phyloP scores from a whole-genome alignment of 225 moss, liverwort and hornwort genomes.

The Anthoceros angustus region DNA sequence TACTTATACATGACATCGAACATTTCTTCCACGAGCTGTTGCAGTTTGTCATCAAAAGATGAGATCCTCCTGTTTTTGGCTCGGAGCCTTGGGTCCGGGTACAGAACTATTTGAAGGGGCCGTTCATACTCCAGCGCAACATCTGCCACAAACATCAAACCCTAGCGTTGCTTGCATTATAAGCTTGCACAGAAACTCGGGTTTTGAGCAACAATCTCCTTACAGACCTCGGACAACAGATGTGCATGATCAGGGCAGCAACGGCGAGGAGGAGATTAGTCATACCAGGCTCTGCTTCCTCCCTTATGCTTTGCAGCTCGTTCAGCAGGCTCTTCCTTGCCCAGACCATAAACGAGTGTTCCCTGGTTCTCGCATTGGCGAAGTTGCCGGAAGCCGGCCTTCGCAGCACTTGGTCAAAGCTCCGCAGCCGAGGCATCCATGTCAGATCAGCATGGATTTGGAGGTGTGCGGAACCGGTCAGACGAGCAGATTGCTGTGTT shows the following conservation, averaged over 20 bases:
- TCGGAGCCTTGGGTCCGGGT: slow-evolving; percentile 71
- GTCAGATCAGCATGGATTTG: not conserved
- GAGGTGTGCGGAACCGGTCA: not conserved
- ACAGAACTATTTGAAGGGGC: slow-evolving; percentile 54
- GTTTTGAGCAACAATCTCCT: not conserved
- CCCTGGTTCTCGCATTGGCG: not conserved
- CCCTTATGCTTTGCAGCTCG: slow-evolving; percentile 2
- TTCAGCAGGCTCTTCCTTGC: not conserved
- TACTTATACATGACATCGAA: slow-evolving; percentile 86
- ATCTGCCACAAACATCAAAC: slow-evolving; percentile 18
- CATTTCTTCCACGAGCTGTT: slow-evolving; percentile 74
- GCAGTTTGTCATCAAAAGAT: slow-evolving; percentile 59
- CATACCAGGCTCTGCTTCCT: slow-evolving; percentile 3
- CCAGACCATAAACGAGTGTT: not conserved
- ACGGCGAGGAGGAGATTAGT: not conserved
- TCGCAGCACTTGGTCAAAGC: not conserved
- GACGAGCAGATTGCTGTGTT: not conserved
- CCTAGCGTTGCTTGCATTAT: not conserved
- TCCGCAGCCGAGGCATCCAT: not conserved
- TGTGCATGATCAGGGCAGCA: not conserved
- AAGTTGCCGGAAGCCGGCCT: not conserved
- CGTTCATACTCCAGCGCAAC: slow-evolving; percentile 65
- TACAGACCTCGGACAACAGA: not conserved
- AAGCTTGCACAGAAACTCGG: not conserved
- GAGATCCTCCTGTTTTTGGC: slow-evolving; percentile 62